Conservation (phyloP, 2,329 filamentous ascomycete genomes). For the Penicillium brasilianum region DNA sequence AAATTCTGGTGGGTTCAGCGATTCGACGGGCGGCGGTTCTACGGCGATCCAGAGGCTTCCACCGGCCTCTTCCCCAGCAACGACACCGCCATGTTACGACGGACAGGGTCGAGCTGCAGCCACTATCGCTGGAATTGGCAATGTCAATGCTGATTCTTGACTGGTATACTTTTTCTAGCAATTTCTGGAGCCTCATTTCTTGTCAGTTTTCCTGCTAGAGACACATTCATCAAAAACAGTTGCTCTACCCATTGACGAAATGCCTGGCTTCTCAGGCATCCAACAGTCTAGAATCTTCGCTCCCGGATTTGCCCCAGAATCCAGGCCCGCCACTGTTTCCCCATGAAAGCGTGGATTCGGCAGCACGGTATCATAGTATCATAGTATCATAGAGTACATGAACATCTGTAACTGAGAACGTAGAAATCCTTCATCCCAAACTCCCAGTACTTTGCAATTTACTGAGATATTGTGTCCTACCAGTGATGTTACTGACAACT, state of each 20-base stretch:
- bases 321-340: not conserved
- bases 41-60: conserved; percentile 49
- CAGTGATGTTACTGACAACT: not conserved
- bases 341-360: no score
- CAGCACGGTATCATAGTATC: no score
- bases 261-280: conserved; percentile 25
- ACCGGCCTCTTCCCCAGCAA: conserved; percentile 34
- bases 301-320: not conserved
- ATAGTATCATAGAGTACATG: no score
- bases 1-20: conserved; percentile 24
- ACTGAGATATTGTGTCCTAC: no score
- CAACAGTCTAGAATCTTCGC: conserved; percentile 41
- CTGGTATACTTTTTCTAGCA: conserved; percentile 27
- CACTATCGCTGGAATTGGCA: not conserved
- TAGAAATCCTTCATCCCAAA: no score
- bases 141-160: not conserved
- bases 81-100: conserved; percentile 7
- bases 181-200: not conserved
- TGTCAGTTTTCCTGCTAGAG: conserved; percentile 15
- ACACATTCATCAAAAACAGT: not conserved
- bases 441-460: no score
- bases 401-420: no score
- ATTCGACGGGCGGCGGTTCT: conserved; percentile 38
- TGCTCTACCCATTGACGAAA: not conserved
- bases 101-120: no score